Conservation (phyloP, 768 basidiomycete species). For the Tulasnella calospora region DNA sequence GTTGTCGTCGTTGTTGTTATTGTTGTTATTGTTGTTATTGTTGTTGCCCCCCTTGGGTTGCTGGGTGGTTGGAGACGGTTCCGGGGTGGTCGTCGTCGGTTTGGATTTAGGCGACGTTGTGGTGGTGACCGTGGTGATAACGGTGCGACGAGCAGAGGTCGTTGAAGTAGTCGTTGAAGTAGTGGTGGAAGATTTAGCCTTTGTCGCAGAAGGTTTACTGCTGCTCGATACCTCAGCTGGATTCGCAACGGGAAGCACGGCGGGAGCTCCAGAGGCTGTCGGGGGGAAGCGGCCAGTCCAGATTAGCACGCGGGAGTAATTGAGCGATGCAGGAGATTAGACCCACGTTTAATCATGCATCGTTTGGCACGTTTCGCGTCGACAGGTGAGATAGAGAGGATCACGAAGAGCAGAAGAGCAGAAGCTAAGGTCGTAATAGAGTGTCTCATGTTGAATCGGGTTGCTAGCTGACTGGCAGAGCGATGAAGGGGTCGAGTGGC, state of each 20-base stretch:
- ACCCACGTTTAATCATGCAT: conserved; percentile 6
- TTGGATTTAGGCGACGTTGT: background rate
- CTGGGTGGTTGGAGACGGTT: background rate
- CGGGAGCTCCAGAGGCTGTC: background rate
- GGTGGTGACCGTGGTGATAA: background rate
- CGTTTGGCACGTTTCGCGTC: background rate
- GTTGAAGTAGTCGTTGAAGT: background rate
- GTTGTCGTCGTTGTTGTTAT: background rate
- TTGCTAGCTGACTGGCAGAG: conserved; percentile 1
- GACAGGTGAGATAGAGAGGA: background rate
- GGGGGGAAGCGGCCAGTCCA: background rate
- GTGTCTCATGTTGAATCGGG: background rate
- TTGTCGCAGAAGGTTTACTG: background rate
- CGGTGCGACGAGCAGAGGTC: background rate
- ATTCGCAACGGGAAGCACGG: background rate
- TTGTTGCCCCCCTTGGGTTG: background rate
- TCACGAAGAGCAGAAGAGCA: background rate
- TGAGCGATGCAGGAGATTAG: background rate
- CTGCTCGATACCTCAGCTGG: background rate
- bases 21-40: background rate
- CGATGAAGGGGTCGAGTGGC: background rate
- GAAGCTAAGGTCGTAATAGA: background rate
- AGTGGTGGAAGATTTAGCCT: background rate
- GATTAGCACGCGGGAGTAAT: background rate
- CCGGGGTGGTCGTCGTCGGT: background rate